phyloP scores from a whole-genome alignment of 2,329 filamentous ascomycete genomes.

The Epicoccum sorghinum region DNA sequence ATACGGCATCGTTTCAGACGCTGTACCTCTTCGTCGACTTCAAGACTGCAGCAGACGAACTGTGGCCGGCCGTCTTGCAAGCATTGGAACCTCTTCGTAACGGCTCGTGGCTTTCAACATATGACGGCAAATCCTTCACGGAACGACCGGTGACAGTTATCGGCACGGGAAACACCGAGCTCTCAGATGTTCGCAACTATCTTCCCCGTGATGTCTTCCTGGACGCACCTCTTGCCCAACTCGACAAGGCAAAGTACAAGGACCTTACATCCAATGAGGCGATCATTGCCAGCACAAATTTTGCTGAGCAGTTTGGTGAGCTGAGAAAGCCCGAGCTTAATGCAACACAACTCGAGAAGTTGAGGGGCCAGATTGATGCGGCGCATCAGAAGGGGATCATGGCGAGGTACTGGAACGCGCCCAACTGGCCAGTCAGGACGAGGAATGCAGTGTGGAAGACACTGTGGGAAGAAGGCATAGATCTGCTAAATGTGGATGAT shows the following conservation, averaged over 20 bases:
- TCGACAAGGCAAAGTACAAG: conserved; percentile 49
- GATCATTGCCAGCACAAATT: conserved; percentile 62
- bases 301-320: conserved; percentile 51
- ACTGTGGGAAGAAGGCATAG: conserved; percentile 63
- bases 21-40: conserved; percentile 70
- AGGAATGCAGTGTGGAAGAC: conserved; percentile 59
- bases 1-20: conserved; percentile 63
- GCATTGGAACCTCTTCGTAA: conserved; percentile 64
- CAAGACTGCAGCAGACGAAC: conserved; percentile 63
- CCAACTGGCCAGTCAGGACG: conserved; percentile 61
- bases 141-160: conserved; percentile 64
- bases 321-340: conserved; percentile 49
- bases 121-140: conserved; percentile 55
- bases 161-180: conserved; percentile 61
- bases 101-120: conserved; percentile 60
- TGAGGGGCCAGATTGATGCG: conserved; percentile 58
- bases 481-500: conserved; percentile 69
- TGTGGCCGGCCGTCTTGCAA: conserved; percentile 62
- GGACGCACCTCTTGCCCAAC: conserved; percentile 60
- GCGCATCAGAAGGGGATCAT: conserved; percentile 65
- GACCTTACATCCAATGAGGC: conserved; percentile 57
- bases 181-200: conserved; percentile 51
- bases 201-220: conserved; percentile 60
- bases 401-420: conserved; percentile 68
- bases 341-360: conserved; percentile 55